A percentile compares a stretch with the other conserved stretches of the same genome.
phyloP scores from a whole-genome alignment of 2,329 filamentous ascomycete genomes.

The Colletotrichum sojae region DNA sequence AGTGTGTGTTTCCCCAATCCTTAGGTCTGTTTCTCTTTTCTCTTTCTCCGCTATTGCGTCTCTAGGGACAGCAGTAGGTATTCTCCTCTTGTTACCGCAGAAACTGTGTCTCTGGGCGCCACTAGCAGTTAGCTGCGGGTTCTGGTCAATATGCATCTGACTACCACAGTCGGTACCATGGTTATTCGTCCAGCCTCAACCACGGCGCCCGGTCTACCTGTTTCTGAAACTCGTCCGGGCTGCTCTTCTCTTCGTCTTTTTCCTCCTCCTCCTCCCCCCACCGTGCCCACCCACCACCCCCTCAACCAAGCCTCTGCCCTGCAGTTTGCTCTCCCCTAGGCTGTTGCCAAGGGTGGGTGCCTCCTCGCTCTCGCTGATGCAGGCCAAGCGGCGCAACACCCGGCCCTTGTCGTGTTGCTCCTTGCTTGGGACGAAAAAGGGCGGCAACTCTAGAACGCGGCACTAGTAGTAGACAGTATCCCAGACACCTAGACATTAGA shows the following conservation, averaged over 20 bases:
- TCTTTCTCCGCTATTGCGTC: background rate
- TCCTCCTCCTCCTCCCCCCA: no score
- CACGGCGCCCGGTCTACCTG: constrained; percentile 27
- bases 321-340: background rate
- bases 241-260: no score
- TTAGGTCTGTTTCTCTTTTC: no score
- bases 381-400: constrained; percentile 6
- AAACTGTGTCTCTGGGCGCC: no score
- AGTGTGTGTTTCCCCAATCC: no score
- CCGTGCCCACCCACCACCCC: no score
- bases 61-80: background rate
- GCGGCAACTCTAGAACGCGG: background rate
- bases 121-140: no score
- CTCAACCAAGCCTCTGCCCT: background rate
- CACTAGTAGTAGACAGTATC: background rate
- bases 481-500: background rate
- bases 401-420: background rate
- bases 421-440: constrained; percentile 26
- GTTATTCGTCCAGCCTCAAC: constrained; percentile 22
- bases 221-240: constrained; percentile 38
- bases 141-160: no score
- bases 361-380: background rate
- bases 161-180: background rate
- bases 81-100: background rate
- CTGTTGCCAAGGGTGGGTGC: constrained; percentile 8